phyloP scores from a whole-genome alignment of 2,329 filamentous ascomycete species.

The Pseudogymnoascus sp. region DNA sequence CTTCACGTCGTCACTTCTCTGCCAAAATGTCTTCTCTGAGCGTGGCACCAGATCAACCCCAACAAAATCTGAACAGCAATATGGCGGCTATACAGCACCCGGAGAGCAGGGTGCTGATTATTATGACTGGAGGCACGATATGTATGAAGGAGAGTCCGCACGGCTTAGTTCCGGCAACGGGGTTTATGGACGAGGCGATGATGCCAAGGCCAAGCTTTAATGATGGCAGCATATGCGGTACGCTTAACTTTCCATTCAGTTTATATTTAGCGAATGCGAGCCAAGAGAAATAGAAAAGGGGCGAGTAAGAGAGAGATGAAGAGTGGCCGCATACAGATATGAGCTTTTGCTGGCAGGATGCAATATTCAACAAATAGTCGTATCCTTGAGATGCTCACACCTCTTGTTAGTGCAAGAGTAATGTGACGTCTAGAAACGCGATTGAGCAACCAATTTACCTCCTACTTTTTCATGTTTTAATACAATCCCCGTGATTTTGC shows the following conservation, averaged over 20 bases:
- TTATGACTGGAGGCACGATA: slow-evolving; percentile 61
- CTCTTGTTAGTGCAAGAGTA: neutral
- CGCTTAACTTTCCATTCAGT: slow-evolving; percentile 11
- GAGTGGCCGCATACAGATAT: neutral
- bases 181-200: slow-evolving; percentile 58
- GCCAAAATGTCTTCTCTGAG: neutral
- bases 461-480: neutral
- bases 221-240: slow-evolving; percentile 47
- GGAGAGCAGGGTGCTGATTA: slow-evolving; percentile 56
- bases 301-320: neutral
- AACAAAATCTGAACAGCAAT: neutral
- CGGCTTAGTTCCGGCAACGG: slow-evolving; percentile 50
- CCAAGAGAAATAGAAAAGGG: neutral
- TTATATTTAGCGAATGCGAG: slow-evolving; percentile 9
- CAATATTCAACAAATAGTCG: neutral
- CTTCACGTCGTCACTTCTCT: neutral
- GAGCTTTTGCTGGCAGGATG: neutral
- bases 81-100: slow-evolving; percentile 5
- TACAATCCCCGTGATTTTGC: neutral
- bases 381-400: neutral
- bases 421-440: neutral
- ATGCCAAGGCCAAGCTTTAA: slow-evolving; percentile 60
- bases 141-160: slow-evolving; percentile 61
- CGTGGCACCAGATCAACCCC: neutral
- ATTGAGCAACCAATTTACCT: neutral